Conservation (phyloP, 129 eudicot genomes). For the Cynara cardunculus region DNA sequence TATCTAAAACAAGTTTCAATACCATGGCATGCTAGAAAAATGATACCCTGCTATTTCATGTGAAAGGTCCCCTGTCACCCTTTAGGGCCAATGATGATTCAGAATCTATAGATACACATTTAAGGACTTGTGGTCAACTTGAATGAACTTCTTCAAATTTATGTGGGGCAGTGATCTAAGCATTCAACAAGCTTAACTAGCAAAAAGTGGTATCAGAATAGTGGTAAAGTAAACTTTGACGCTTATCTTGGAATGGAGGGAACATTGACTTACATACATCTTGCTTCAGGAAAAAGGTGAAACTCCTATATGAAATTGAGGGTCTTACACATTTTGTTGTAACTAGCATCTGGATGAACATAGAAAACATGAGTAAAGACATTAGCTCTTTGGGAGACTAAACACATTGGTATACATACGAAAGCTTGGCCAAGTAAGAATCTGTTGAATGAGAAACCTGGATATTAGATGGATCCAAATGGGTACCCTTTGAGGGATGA, state of each 20-base stretch:
- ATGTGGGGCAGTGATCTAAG: not conserved
- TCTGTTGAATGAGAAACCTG: not conserved
- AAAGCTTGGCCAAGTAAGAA: not conserved
- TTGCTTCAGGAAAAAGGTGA: not conserved
- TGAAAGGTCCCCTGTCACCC: not conserved
- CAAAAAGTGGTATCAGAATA: not conserved
- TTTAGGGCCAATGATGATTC: not conserved
- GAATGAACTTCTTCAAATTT: not conserved
- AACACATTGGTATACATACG: not conserved
- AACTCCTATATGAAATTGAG: not conserved
- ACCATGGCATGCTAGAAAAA: not conserved
- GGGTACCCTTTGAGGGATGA: not conserved
- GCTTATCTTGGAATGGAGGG: not conserved
- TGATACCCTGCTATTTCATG: not conserved
- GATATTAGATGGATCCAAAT: too few species aligned
- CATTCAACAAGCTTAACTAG: not conserved
- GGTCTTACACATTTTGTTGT: not conserved
- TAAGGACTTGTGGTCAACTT: not conserved
- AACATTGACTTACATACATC: not conserved
- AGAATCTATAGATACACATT: not conserved
- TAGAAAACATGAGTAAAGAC: too few species aligned
- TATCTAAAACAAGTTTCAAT: not conserved
- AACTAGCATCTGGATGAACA: not conserved
- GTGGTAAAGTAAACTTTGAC: not conserved
- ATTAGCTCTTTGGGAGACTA: not conserved